A percentile compares a stretch with the other conserved stretches of the same genome.
phyloP scores from a whole-genome alignment of 2,329 filamentous ascomycete genomes.

The Teratosphaeria zuluensis region DNA sequence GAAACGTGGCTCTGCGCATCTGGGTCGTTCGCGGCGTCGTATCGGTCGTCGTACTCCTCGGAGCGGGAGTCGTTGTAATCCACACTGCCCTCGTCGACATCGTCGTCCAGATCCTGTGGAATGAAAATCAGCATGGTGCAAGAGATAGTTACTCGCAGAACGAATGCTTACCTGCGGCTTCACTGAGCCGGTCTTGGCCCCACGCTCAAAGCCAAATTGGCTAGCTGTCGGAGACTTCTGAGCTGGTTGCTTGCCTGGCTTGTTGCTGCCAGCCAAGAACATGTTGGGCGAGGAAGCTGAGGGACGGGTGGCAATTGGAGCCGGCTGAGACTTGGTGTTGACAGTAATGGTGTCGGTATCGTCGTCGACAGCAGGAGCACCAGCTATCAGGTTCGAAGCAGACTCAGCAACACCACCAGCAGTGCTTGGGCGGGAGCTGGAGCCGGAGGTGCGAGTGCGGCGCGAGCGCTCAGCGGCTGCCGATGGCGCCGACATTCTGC shows the following conservation, averaged over 20 bases:
- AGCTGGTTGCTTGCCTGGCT: background rate
- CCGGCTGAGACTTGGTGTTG: background rate
- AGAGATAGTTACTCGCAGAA: background rate
- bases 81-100: background rate
- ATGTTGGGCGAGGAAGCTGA: background rate
- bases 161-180: background rate
- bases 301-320: background rate
- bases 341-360: background rate
- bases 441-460: background rate
- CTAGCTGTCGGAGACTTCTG: background rate
- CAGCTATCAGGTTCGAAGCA: background rate
- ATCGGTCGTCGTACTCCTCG: background rate
- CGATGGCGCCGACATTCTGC: background rate
- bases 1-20: background rate
- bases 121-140: background rate
- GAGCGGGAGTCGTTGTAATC: background rate
- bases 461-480: background rate
- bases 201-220: background rate
- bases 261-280: background rate
- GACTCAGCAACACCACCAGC: background rate
- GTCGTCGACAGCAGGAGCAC: background rate
- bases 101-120: background rate
- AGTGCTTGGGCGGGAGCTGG: background rate
- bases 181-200: background rate
- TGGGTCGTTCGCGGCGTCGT: background rate